A percentile compares a stretch with the other conserved stretches of the same genome.
phyloP scores from a whole-genome alignment of 2,329 filamentous ascomycete species.

The Ophiostoma sp. region DNA sequence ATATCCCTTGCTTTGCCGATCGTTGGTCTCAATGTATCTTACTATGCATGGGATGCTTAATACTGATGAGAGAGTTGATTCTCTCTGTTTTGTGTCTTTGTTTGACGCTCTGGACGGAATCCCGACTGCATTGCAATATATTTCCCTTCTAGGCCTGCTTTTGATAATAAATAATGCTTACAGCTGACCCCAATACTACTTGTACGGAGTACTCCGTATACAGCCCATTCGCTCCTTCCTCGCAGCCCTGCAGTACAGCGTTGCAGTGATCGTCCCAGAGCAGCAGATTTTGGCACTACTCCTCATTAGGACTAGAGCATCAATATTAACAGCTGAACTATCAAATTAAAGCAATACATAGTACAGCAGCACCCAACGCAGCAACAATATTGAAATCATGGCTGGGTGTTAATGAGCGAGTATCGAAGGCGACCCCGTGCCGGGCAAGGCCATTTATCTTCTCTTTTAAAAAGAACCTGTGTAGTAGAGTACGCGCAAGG shows the following conservation, averaged over 20 bases:
- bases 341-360: background rate
- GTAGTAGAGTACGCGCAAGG: background rate
- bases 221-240: background rate
- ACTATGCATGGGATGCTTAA: too few species aligned
- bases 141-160: too few species aligned
- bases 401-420: background rate
- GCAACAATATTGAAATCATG: background rate
- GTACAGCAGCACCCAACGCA: background rate
- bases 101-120: too few species aligned
- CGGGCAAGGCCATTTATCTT: background rate
- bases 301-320: background rate
- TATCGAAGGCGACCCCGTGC: background rate
- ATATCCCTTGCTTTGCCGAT: background rate
- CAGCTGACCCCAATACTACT: background rate
- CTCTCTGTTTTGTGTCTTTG: too few species aligned
- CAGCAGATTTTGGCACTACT: background rate
- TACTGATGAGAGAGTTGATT: too few species aligned
- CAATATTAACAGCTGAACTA: constrained; percentile 1
- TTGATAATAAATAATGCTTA: too few species aligned
- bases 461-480: too few species aligned
- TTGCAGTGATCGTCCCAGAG: constrained; percentile 7
- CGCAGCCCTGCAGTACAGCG: background rate
- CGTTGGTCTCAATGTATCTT: background rate
- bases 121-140: too few species aligned
- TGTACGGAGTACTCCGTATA: too few species aligned